Evolutionary conservation across 2,329 filamentous ascomycete genomes (phyloP), one percentile per base, ranked within the genome.

Genomic region (Pseudopithomyces chartarum): DNA sequence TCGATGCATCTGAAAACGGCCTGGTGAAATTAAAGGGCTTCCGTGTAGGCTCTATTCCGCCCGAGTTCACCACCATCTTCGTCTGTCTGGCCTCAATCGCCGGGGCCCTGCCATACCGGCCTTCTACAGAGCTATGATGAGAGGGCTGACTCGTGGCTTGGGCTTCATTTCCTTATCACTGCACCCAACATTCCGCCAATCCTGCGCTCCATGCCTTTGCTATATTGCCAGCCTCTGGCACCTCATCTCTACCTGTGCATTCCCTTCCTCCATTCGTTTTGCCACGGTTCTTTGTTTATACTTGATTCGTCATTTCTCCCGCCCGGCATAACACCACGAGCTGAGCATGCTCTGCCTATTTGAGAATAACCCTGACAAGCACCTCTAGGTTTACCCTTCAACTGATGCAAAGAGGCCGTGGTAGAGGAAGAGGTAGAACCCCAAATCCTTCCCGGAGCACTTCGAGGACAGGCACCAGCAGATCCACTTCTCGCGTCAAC

Each of bases 341-440:
- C 66, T 68, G 59, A 65, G 58, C 61, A 60, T 63, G 59, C 63
- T 62, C 58, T 56, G 57, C 53, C 56, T 39, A 23, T 42, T 54
- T 43, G 50, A 51, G 53, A 61, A 61, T 64, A 65, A 62, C 40
- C 61, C 57, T 66, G 62, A 70, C 73, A 72, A 73, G 59, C 54
- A 47, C 62, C 45, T 57, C 57, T 56, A 72, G 68, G 57, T 67
- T 64, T 59, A 66, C 59, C 66, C 70, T 70, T 68, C 68, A 60
- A 62, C 68, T 68, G 68, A 75, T 75, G 71, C 68, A 67, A 74
- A 75, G 70, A 64, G 67, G 69, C 61, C 60, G 65, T 62, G 65
- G 65, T 45, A 66, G 67, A 53, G 69, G 69, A 71, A 64, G 71
- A 73, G 66, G 69, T 69, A 69, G 69, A 73, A 65, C 73, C 67